Base-by-base conservation (phyloP, 1,284 basidiomycete genomes). In the Apiotrichum gamsii region DNA sequence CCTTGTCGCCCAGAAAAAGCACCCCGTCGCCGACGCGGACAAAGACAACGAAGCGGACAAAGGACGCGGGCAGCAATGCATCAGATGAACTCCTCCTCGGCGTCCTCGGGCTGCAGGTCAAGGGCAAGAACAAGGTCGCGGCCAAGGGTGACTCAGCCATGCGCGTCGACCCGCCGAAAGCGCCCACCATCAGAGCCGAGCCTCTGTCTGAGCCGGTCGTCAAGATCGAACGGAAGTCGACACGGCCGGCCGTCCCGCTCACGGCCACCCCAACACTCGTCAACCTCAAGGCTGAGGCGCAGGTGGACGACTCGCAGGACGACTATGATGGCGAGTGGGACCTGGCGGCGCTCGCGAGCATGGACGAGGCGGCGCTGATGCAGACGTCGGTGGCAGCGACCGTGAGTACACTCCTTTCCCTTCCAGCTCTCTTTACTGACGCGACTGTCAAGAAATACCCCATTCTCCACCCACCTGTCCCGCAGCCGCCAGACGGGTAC, bases 311-410 rank as follows among this genome's bases (percentile, higher is more conserved):
- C n/a, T n/a, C n/a, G n/a, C 34, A 43, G 18, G 51, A 49, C 15
- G 43, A 60, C n/a, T 67, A 63, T 42, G 56, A 59, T 24, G 60
- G 60, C 18, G 64, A 66, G 31, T 61, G 65, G 51, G 67, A 68
- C 37, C 38, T 70, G 11, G 54, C 52, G 3, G 68, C 64, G 30
- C 31, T 65, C 1, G 57, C 61, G 13, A 52, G 45, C 33, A 50
- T 65, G 18, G 66, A 67, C 16, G 60, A 61, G n/a, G 56, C 63
- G 15, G 38, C 58, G 1, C 33, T 62, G 2, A 31, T 54, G 11
- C 24, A 40, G 11, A 47, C 45, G 18, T 37, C 40, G 9, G 43
- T 45, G 15, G 31, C 40, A 9, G n/a, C n/a, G n/a, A 30, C 33
- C 13, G 57, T 60, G 32, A 48, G 52, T 47, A n/a, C 23, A 21